Evolutionary conservation across 768 basidiomycete species (phyloP), one percentile per base, ranked within the genome.

Genomic region (Tylopilus rubrobrunneus): DNA sequence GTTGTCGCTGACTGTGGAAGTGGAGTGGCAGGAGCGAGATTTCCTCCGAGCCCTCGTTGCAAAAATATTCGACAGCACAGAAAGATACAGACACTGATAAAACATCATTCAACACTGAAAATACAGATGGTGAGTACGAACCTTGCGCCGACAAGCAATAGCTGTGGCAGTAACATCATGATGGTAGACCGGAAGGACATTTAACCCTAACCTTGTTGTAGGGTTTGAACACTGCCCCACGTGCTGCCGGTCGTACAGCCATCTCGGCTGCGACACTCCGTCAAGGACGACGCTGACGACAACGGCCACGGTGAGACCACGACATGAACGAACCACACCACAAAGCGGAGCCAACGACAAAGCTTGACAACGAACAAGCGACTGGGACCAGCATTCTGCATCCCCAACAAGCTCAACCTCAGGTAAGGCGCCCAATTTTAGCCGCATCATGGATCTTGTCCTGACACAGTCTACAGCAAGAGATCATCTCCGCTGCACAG

Each of bases 401-500:
- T 45, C n/a, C 59, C 17, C 68, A 61, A 7, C 65, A 45, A n/a
- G 27, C 57, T 9, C 56, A 57, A 37, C 64, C 67, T n/a, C 33
- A 61, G 59, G 69, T 69, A 23, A 28, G 48, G 46, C 36, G 6
- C 39, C 31, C 34, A 45, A 34, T 46, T 56, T 48, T n/a, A 21
- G 25, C 15, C 33, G 25, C 25, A 27, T 9, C 33, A 3, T 37
- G 19, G 36, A 25, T 33, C 36, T 44, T 7, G 39, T 39, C 53
- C 53, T 51, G 14, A 51, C 46, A 17, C 34, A 12, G 34, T 42
- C 17, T 42, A 34, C 42, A 56, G 83, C 69, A 71, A 19, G 85
- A 78, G 53, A 86, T 97, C 29, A 92, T 96, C 62, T 76, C 88
- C 11, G 88, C 93, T 8, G 86, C 94, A 0, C 95, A 97, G 65